Evolutionary conservation across 768 basidiomycete genomes (phyloP).

Genomic region (Sporobolomyces roseus): DNA sequence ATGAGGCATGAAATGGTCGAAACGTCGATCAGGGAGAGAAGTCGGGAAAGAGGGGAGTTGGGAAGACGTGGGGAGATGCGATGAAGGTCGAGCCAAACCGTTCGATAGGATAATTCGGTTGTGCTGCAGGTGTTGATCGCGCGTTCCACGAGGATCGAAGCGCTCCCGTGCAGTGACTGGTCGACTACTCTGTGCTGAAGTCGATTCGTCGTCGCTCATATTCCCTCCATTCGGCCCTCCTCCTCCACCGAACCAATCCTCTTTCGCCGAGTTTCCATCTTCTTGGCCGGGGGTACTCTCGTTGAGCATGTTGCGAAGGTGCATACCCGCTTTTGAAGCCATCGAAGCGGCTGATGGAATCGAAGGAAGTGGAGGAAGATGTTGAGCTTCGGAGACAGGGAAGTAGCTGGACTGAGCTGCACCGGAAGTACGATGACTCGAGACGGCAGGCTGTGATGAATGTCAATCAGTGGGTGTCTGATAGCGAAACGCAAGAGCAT

Average conservation of each 20-base stretch:
- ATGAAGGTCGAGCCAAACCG: background rate
- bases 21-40: constrained; percentile 1
- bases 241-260: constrained; percentile 38
- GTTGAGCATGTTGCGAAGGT: constrained; percentile 43
- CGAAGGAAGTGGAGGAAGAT: constrained; percentile 14
- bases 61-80: background rate
- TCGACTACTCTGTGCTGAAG: background rate
- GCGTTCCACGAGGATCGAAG: no score
- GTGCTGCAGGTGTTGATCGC: background rate
- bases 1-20: constrained; percentile 8
- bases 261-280: background rate
- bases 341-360: background rate
- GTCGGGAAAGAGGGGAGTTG: constrained; percentile 22
- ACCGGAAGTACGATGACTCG: background rate
- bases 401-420: constrained; percentile 25
- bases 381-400: constrained; percentile 6
- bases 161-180: background rate
- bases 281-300: constrained; percentile 32
- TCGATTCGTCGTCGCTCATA: constrained; percentile 2
- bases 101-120: constrained; percentile 1
- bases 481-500: no score
- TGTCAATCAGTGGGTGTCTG: background rate
- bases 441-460: background rate
- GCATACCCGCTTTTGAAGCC: constrained; percentile 29
- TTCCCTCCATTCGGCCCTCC: constrained; percentile 15